phyloP scores from a whole-genome alignment of 805 yeast species.

The Candida piceae region DNA sequence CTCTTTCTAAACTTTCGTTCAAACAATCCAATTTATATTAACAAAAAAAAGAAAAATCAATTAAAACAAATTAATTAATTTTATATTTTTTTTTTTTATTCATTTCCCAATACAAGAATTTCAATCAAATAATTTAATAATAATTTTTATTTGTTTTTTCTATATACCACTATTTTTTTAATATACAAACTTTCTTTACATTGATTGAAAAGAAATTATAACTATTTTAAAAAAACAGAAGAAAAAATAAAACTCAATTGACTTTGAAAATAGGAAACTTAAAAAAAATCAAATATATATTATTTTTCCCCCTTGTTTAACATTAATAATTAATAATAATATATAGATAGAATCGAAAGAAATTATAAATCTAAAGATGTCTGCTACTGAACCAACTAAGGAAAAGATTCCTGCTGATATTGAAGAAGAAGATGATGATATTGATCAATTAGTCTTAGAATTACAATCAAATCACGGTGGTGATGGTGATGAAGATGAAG shows the following conservation, averaged over 20 bases:
- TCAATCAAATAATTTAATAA: too few relatives aligned
- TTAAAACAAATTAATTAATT: background rate
- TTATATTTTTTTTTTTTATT: too few relatives aligned
- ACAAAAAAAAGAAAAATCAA: background rate
- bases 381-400: slow-evolving; percentile 19
- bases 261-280: too few relatives aligned
- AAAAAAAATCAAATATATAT: too few relatives aligned
- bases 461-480: slow-evolving; percentile 59
- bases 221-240: too few relatives aligned
- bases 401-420: slow-evolving; percentile 32
- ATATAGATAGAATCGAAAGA: background rate
- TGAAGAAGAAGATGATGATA: slow-evolving; percentile 55
- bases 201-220: background rate
- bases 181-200: background rate
- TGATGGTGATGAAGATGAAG: slow-evolving; percentile 45
- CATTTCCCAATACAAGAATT: too few relatives aligned
- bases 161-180: background rate
- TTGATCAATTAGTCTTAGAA: slow-evolving; percentile 68
- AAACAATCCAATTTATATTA: too few relatives aligned
- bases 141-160: too few relatives aligned
- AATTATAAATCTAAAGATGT: slow-evolving; percentile 5
- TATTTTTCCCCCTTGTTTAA: too few relatives aligned
- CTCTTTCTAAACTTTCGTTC: slow-evolving; percentile 1
- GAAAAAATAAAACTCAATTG: too few relatives aligned
- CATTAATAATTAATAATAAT: too few relatives aligned